Conservation (phyloP, 73 alveolate species). For the Blepharisma japonicum region DNA sequence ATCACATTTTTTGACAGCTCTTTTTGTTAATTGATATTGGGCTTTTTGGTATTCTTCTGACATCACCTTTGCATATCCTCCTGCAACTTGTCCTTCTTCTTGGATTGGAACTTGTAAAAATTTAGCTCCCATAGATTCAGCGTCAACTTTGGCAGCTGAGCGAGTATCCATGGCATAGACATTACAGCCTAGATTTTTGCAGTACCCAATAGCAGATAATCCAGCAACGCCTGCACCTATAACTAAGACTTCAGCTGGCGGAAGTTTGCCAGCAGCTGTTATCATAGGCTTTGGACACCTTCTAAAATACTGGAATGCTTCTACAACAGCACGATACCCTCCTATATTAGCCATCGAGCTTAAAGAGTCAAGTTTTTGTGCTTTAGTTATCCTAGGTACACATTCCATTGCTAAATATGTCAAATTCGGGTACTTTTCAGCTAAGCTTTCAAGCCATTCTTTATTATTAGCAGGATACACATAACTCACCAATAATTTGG, state of each 20-base stretch:
- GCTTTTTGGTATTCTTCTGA: slow-evolving; percentile 48
- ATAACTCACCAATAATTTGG: slow-evolving; percentile 7
- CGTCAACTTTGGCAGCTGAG: slow-evolving; percentile 54
- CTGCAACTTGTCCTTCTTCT: slow-evolving; percentile 50
- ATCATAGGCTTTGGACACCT: slow-evolving; percentile 37
- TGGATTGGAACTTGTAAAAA: slow-evolving; percentile 63
- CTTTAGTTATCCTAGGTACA: slow-evolving; percentile 77
- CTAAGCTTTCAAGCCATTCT: neutral
- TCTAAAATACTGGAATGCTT: slow-evolving; percentile 51
- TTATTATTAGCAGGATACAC: slow-evolving; percentile 32
- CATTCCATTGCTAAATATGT: slow-evolving; percentile 52
- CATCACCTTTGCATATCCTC: slow-evolving; percentile 56
- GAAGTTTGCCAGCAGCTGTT: slow-evolving; percentile 49
- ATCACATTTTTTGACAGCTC: slow-evolving; percentile 55
- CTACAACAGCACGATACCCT: slow-evolving; percentile 76
- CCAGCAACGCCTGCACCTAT: slow-evolving; percentile 71
- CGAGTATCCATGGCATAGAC: slow-evolving; percentile 64
- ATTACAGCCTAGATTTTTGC: slow-evolving; percentile 45
- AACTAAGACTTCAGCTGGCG: slow-evolving; percentile 79
- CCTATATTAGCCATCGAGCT: slow-evolving; percentile 65
- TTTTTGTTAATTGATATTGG: slow-evolving; percentile 43
- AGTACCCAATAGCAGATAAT: slow-evolving; percentile 49
- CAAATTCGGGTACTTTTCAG: neutral
- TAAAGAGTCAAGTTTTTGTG: slow-evolving; percentile 64
- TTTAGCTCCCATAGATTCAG: slow-evolving; percentile 73